Base-by-base conservation (phyloP, 495 filamentous ascomycete genomes). In the Symbiotaphrina buchneri region DNA sequence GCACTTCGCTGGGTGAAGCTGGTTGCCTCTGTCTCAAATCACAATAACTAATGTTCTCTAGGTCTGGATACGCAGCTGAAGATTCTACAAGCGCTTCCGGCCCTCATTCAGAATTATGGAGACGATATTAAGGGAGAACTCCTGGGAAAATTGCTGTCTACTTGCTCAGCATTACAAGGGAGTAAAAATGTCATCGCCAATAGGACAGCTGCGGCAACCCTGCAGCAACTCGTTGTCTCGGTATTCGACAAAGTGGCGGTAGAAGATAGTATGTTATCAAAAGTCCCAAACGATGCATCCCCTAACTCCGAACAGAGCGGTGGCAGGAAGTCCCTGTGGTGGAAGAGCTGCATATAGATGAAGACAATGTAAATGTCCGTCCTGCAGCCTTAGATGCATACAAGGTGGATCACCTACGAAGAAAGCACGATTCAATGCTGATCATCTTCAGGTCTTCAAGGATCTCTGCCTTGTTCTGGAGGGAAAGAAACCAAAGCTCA, bases 61-160 rank as follows among this genome's bases (percentile, higher is more conserved):
- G 83, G 74, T 20, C 64, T 90, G 29, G 90, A 97, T 48, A 74
- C 94, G 2, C 87, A 97, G 42, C 65, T 97, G 30, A 97, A 94
- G 52, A 90, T 95, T 18, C 57, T 97, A 11, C 87, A 97, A 47
- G 78, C 83, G 0, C 55, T 97, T 19, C 87, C 90, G n/a, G 75
- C 82, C 1, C 45, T 97, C 22, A 54, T 94, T 5, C 83, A 94
- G 39, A 87, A 87, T 47, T 95, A 94, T 53, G 71, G 79, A 0
- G 63, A 65, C 34, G 74, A 84, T 26, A 51, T 97, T 18, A 69
- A 70, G 31, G 81, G 76, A 2, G 74, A 84, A 30, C 60, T 93
- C 10, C 60, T 95, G 22, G 74, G 72, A 20, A 76, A 64, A 17
- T 70, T 76, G 2, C 58, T 97, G 39, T 76, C 90, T 45, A 77